A percentile compares a stretch with the other conserved stretches of the same genome.
These are phyloP conservation scores for Artomyces pyxidatus DNA, from an alignment of 768 basidiomycete species.

Conservation along the genomic window DNA sequence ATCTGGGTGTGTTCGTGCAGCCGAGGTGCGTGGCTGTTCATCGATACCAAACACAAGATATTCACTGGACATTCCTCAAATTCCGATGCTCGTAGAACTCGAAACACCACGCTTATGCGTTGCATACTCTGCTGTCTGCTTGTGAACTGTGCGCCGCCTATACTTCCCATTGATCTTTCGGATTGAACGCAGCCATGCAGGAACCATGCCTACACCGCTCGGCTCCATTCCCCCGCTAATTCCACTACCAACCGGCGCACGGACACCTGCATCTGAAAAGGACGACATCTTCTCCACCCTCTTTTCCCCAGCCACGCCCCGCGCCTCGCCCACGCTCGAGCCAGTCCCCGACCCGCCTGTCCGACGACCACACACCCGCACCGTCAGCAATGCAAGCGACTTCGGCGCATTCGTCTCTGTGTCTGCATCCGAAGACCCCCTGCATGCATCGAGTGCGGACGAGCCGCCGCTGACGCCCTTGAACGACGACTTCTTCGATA, in stretches of 20 bases:
- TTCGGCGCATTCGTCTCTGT: constrained; percentile 60
- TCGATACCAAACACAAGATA: no score
- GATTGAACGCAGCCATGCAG: neutral
- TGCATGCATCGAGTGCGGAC: constrained; percentile 17
- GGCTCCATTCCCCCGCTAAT: constrained; percentile 20
- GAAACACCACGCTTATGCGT: no score
- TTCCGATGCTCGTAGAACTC: no score
- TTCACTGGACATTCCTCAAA: no score
- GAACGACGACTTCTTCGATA: constrained; percentile 44
- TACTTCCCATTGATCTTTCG: no score
- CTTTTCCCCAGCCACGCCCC: constrained; percentile 27
- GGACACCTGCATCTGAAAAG: constrained; percentile 11
- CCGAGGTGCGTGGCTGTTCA: no score
- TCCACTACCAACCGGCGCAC: constrained; percentile 15
- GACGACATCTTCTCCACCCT: constrained; percentile 28
- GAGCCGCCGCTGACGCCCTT: constrained; percentile 13
- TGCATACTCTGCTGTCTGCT: no score
- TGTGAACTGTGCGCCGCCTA: no score
- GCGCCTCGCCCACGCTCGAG: constrained; percentile 20
- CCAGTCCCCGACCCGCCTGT: neutral
- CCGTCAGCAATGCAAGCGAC: constrained; percentile 23
- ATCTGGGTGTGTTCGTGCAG: no score
- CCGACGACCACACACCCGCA: constrained; percentile 6
- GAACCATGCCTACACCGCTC: constrained; percentile 4
- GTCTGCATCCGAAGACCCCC: constrained; percentile 43